Conservation (phyloP, 1,139 yeast genomes). For the Pichia sp. region DNA sequence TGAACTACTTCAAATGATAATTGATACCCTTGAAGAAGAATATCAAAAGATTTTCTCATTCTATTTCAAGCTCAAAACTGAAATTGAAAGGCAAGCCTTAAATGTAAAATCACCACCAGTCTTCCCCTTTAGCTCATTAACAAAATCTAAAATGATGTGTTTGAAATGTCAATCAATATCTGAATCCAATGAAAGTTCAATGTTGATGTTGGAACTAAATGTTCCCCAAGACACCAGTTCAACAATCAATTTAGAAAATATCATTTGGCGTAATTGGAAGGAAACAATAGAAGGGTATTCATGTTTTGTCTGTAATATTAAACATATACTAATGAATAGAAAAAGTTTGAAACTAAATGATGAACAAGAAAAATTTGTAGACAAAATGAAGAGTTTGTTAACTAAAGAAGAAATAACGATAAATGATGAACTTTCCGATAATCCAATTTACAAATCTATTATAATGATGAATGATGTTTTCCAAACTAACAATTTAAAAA, state of each 20-base stretch:
- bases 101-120: not conserved
- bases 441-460: constrained; percentile 34
- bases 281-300: constrained; percentile 79
- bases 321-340: not conserved
- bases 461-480: constrained; percentile 35
- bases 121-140: constrained; percentile 71
- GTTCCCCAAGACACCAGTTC: constrained; percentile 56
- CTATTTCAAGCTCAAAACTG: constrained; percentile 19
- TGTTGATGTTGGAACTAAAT: constrained; percentile 64
- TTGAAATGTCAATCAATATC: constrained; percentile 58
- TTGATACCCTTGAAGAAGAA: constrained; percentile 74
- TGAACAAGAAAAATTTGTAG: constrained; percentile 21
- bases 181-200: constrained; percentile 51
- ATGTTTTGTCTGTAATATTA: constrained; percentile 52
- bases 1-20: constrained; percentile 71
- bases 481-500: constrained; percentile 32
- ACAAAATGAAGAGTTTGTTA: constrained; percentile 5
- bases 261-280: constrained; percentile 51
- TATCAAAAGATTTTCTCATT: constrained; percentile 38
- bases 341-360: constrained; percentile 4
- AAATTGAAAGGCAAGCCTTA: constrained; percentile 9
- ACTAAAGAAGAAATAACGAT: constrained; percentile 35
- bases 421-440: constrained; percentile 49
- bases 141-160: constrained; percentile 64
- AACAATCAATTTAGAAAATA: constrained; percentile 38